Conservation (phyloP, 2,329 filamentous ascomycete species). For the Ceratocystis huliohia region DNA sequence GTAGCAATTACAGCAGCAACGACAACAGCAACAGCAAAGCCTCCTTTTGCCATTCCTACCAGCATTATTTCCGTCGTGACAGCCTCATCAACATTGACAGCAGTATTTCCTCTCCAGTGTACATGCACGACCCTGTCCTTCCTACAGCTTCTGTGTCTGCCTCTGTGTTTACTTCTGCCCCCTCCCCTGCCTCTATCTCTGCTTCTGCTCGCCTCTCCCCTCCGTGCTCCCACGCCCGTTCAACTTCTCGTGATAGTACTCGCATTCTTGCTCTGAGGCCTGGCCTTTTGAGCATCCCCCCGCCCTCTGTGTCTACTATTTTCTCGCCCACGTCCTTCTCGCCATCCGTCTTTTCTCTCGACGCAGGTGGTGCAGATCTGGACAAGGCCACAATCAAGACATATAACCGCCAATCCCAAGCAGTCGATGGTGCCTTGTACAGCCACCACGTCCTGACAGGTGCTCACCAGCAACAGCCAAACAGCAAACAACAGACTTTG, state of each 20-base stretch:
- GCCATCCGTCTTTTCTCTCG: background rate
- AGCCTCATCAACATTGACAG: background rate
- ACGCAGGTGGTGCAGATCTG: background rate
- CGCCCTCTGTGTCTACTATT: background rate
- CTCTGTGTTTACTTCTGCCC: background rate
- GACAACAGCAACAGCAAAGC: background rate
- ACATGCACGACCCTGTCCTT: background rate
- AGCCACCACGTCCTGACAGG: background rate
- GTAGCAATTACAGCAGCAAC: slow-evolving; percentile 6
- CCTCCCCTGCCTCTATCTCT: background rate
- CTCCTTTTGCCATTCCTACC: slow-evolving; percentile 5
- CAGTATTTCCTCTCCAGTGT: background rate
- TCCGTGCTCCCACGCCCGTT: background rate
- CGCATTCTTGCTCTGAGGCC: background rate
- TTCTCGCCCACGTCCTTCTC: slow-evolving; percentile 10
- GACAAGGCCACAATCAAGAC: background rate
- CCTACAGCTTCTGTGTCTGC: background rate
- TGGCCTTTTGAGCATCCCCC: background rate
- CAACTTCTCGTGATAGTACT: background rate
- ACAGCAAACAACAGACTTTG: no score
- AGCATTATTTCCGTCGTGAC: background rate
- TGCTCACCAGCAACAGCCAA: background rate
- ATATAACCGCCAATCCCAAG: background rate
- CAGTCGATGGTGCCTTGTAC: background rate
- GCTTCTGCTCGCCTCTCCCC: background rate